Percentiles rank a stretch among this genome's conserved stretches.
phyloP scores from a whole-genome alignment of 345 rosid species.

The Viola odorata region DNA sequence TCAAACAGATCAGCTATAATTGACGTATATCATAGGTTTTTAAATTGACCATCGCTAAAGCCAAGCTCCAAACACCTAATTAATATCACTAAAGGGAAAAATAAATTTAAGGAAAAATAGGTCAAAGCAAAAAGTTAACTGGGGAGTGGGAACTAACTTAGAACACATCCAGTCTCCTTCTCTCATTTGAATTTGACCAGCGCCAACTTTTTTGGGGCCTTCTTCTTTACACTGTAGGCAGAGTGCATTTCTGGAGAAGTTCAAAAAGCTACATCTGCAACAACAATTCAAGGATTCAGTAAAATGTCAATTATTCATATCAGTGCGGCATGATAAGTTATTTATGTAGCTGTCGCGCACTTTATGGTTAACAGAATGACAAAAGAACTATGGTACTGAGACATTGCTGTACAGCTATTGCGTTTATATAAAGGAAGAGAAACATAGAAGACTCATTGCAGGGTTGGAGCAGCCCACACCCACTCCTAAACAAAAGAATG shows the following conservation, averaged over 20 bases:
- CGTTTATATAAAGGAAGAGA: too few relatives aligned
- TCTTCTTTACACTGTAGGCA: slow-evolving; percentile 45
- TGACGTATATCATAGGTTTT: too few relatives aligned
- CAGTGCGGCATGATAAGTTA: too few relatives aligned
- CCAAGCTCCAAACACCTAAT: neutral
- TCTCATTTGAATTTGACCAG: slow-evolving; percentile 30
- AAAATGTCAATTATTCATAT: neutral
- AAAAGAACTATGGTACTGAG: too few relatives aligned
- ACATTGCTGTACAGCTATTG: too few relatives aligned
- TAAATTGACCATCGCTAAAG: too few relatives aligned
- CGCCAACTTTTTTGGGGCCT: slow-evolving; percentile 27
- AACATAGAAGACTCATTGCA: too few relatives aligned
- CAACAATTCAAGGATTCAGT: slow-evolving; percentile 8
- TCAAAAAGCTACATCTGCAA: slow-evolving; percentile 53
- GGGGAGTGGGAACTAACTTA: slow-evolving; percentile 37
- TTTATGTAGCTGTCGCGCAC: too few relatives aligned
- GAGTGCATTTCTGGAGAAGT: slow-evolving; percentile 37
- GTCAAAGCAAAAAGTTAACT: neutral
- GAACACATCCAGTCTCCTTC: slow-evolving; percentile 78
- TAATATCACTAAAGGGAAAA: neutral
- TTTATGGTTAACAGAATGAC: too few relatives aligned
- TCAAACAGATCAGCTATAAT: too few relatives aligned
- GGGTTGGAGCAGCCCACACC: too few relatives aligned
- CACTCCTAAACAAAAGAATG: too few relatives aligned
- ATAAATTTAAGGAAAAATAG: neutral